These are phyloP conservation scores for Glycine soja DNA, from an alignment of 306 rosid species.

Conservation along the genomic window DNA sequence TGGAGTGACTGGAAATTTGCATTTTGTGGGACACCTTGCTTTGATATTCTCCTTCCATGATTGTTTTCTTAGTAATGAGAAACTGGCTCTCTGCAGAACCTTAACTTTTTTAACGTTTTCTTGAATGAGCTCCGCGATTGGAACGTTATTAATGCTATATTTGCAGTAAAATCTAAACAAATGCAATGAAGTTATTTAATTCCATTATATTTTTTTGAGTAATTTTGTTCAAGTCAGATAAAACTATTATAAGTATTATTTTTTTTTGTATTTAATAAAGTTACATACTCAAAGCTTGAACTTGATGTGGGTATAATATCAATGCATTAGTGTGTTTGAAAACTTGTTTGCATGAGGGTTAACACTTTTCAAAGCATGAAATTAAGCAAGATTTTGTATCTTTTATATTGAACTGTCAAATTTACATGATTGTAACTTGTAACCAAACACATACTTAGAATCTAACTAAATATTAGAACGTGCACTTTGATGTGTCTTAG, in stretches of 20 bases:
- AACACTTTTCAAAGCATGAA: not conserved
- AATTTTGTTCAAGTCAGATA: too few relatives aligned
- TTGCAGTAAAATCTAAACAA: too few relatives aligned
- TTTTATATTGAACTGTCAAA: too few relatives aligned
- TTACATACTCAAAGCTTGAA: too few relatives aligned
- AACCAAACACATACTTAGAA: not conserved
- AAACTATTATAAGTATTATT: too few relatives aligned
- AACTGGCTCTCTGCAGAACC: conserved; percentile 24
- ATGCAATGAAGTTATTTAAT: too few relatives aligned
- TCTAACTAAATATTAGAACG: not conserved
- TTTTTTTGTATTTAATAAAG: too few relatives aligned
- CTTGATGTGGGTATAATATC: too few relatives aligned
- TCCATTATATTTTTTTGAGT: too few relatives aligned
- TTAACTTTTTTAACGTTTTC: conserved; percentile 23
- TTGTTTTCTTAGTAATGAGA: conserved; percentile 47
- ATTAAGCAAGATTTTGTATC: too few relatives aligned
- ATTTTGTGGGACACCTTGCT: conserved; percentile 55
- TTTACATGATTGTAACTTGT: too few relatives aligned
- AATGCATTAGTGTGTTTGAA: not conserved
- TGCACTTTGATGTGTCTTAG: not conserved
- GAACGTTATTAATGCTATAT: not conserved
- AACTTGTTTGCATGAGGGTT: not conserved
- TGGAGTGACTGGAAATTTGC: conserved; percentile 42
- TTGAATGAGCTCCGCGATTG: not conserved
- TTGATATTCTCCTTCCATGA: conserved; percentile 49